Conservation (phyloP, 257 asterid genomes). For the Penstemon davidsonii region DNA sequence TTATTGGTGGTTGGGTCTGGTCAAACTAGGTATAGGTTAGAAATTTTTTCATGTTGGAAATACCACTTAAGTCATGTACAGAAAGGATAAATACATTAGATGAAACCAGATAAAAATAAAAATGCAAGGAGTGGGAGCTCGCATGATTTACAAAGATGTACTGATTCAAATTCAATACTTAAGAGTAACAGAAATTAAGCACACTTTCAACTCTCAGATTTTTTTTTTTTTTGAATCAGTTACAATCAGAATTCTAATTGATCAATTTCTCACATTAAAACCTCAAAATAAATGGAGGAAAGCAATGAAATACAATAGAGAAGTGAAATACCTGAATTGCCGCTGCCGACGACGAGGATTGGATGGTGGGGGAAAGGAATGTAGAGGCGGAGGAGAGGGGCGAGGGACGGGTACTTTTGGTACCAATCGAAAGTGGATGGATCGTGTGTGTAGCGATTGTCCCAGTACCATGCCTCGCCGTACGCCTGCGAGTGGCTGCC, state of each 20-base stretch:
- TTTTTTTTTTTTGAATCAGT: too few relatives aligned
- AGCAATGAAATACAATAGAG: neutral
- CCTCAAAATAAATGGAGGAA: neutral
- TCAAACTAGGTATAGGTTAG: too few relatives aligned
- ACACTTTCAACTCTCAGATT: too few relatives aligned
- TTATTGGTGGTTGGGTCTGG: too few relatives aligned
- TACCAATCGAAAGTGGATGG: slow-evolving; percentile 74
- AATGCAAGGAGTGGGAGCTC: neutral
- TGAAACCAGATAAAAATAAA: neutral
- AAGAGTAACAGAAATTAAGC: too few relatives aligned
- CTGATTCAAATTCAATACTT: neutral
- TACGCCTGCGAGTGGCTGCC: slow-evolving; percentile 52
- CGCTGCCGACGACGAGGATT: slow-evolving; percentile 69
- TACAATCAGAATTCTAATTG: neutral
- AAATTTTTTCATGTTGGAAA: too few relatives aligned
- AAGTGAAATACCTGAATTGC: slow-evolving; percentile 57
- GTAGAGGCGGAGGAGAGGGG: slow-evolving; percentile 69
- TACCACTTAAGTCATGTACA: too few relatives aligned
- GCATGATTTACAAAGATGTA: neutral
- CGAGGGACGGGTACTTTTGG: slow-evolving; percentile 62
- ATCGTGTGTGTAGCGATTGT: slow-evolving; percentile 62
- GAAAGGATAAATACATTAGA: too few relatives aligned
- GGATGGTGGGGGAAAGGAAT: slow-evolving; percentile 48
- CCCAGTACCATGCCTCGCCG: slow-evolving; percentile 84
- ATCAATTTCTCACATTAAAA: neutral